These are phyloP conservation scores for Globisporangium spiculum DNA, from an alignment of 352 stramenopile genomes.

Conservation along the genomic window DNA sequence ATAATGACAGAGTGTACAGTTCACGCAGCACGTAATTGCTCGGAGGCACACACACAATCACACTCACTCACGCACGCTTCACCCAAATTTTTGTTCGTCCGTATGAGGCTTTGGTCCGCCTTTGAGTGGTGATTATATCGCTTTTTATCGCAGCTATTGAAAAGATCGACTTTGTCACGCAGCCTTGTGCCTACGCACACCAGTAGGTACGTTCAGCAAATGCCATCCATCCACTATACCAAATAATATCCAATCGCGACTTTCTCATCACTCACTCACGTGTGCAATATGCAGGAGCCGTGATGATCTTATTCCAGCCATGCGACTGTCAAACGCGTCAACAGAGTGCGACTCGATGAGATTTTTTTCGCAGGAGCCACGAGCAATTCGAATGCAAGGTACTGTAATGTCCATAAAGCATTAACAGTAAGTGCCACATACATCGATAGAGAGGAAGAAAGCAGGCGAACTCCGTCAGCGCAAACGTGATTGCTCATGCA, in stretches of 20 bases:
- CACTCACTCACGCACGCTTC: background rate
- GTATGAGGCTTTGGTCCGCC: background rate
- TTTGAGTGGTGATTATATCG: background rate
- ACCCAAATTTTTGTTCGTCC: background rate
- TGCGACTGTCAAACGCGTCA: slow-evolving; percentile 11
- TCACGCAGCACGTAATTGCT: background rate
- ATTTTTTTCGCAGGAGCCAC: background rate
- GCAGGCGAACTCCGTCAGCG: background rate
- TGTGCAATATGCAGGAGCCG: background rate
- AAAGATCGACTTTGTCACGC: no score
- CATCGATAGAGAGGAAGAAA: background rate
- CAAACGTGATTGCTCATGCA: background rate
- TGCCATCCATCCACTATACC: no score
- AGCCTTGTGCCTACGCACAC: no score
- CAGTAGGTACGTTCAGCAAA: no score
- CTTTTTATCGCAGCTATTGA: background rate
- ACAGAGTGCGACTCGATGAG: slow-evolving; percentile 1
- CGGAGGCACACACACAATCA: no score
- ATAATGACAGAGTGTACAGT: background rate
- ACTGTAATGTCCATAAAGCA: no score
- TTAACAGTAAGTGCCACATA: background rate
- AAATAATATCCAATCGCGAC: no score
- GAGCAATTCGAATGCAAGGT: background rate
- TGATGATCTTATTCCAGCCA: background rate
- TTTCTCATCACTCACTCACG: background rate